These are phyloP conservation scores for Lactifluus rugatus DNA, from an alignment of 768 basidiomycete species.

Conservation along the genomic window DNA sequence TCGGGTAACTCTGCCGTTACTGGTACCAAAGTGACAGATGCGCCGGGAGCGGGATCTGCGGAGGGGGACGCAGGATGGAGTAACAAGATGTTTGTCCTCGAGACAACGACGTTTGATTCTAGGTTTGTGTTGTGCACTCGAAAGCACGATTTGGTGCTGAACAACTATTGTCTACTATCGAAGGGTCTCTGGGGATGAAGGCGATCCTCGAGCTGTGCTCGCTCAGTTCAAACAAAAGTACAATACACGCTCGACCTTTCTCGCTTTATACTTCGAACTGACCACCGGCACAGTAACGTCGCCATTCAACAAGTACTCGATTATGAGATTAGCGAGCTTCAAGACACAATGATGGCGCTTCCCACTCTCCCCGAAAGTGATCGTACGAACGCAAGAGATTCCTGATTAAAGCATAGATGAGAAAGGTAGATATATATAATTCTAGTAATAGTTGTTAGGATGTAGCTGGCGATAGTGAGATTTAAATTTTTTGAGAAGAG, in stretches of 20 bases:
- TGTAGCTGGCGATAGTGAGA: not conserved
- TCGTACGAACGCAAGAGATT: not conserved
- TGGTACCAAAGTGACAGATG: constrained; percentile 57
- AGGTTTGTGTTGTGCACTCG: constrained; percentile 24
- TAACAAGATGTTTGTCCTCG: constrained; percentile 66
- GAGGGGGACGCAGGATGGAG: constrained; percentile 37
- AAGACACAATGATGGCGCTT: not conserved
- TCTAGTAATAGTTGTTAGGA: not conserved
- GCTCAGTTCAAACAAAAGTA: constrained; percentile 64
- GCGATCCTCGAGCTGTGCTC: constrained; percentile 42
- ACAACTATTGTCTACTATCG: no score
- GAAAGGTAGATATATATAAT: no score
- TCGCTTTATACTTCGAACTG: constrained; percentile 1
- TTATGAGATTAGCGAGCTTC: no score
- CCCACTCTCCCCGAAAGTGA: not conserved
- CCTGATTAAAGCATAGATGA: not conserved
- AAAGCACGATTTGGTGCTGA: not conserved
- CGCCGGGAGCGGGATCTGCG: constrained; percentile 57
- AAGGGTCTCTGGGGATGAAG: constrained; percentile 28
- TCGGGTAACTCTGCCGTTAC: constrained; percentile 41
- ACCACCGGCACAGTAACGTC: constrained; percentile 37
- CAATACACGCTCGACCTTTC: not conserved
- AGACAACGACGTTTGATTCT: constrained; percentile 48
- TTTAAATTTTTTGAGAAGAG: not conserved
- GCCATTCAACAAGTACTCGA: constrained; percentile 48